phyloP scores from a whole-genome alignment of 805 yeast genomes.

The Candida tammaniensis region DNA sequence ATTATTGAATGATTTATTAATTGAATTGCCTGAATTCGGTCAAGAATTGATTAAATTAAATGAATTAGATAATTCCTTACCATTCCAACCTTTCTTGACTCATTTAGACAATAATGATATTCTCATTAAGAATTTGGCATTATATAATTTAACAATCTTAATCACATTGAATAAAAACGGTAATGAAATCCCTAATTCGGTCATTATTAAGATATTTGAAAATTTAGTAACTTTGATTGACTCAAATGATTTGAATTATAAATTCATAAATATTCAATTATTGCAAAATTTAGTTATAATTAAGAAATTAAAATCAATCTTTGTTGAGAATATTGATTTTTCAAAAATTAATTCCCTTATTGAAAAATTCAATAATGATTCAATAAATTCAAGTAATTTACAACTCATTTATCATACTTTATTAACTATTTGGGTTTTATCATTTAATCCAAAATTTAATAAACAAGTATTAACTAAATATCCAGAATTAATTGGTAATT shows the following conservation, averaged over 20 bases:
- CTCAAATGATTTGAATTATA: conserved; percentile 42
- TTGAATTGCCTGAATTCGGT: conserved; percentile 35
- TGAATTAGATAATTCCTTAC: conserved; percentile 42
- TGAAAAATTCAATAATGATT: conserved; percentile 9
- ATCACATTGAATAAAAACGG: conserved; percentile 27
- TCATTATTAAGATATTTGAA: conserved; percentile 37
- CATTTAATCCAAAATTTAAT: conserved; percentile 63
- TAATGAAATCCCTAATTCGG: conserved; percentile 33
- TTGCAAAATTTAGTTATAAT: conserved; percentile 57
- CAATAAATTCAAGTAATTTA: conserved; percentile 44
- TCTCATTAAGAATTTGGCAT: conserved; percentile 52
- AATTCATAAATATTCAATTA: conserved; percentile 61
- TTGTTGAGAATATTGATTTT: conserved; percentile 41
- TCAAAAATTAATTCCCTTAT: conserved; percentile 22
- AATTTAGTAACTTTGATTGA: conserved; percentile 30
- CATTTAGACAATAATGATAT: conserved; percentile 55
- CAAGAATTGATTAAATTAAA: conserved; percentile 43
- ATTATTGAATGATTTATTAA: conserved; percentile 55
- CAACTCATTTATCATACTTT: conserved; percentile 83
- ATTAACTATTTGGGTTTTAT: conserved; percentile 78
- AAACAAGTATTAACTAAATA: conserved; percentile 47
- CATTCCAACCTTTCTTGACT: conserved; percentile 51
- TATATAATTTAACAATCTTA: conserved; percentile 52
- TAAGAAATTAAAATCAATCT: conserved; percentile 46
- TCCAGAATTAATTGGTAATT: conserved; percentile 51